These are phyloP conservation scores for Priceomyces melissophilus DNA, from an alignment of 805 yeast genomes.

Conservation along the genomic window DNA sequence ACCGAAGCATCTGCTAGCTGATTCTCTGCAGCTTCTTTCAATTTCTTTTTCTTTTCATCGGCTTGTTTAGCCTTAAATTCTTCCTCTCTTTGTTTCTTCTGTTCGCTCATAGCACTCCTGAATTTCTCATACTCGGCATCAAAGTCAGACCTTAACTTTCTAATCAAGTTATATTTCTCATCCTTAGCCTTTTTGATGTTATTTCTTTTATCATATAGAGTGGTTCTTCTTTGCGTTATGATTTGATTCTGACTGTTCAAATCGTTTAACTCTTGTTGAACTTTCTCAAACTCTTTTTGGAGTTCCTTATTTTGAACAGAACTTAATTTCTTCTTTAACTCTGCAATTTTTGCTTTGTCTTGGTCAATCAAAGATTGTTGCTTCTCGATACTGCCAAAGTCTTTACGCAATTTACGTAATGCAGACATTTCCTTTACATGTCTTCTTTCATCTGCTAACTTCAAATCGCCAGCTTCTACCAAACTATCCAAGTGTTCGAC, in stretches of 20 bases:
- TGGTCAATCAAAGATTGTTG: conserved; percentile 76
- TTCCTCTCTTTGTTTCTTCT: conserved; percentile 62
- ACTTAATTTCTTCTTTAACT: conserved; percentile 64
- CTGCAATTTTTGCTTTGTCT: conserved; percentile 72
- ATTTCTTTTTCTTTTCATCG: conserved; percentile 49
- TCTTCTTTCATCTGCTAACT: conserved; percentile 88
- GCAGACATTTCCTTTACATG: conserved; percentile 79
- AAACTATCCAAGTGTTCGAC: conserved; percentile 63
- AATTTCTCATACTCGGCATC: conserved; percentile 73
- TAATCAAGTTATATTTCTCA: conserved; percentile 61
- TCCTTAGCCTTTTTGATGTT: conserved; percentile 66
- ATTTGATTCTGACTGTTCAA: conserved; percentile 58
- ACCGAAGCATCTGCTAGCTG: conserved; percentile 68
- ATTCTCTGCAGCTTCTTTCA: conserved; percentile 58
- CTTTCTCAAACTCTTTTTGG: conserved; percentile 62
- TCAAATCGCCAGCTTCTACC: conserved; percentile 74
- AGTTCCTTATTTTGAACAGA: conserved; percentile 60
- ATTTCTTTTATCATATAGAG: conserved; percentile 61
- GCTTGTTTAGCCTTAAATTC: conserved; percentile 57
- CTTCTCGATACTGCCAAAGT: conserved; percentile 67
- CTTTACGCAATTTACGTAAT: conserved; percentile 77
- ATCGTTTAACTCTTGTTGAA: conserved; percentile 67
- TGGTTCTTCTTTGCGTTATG: conserved; percentile 62
- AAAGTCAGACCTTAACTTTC: conserved; percentile 67
- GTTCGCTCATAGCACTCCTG: conserved; percentile 64